Conservation (phyloP, 106 monocot species). For the Phalaenopsis aphrodite region DNA sequence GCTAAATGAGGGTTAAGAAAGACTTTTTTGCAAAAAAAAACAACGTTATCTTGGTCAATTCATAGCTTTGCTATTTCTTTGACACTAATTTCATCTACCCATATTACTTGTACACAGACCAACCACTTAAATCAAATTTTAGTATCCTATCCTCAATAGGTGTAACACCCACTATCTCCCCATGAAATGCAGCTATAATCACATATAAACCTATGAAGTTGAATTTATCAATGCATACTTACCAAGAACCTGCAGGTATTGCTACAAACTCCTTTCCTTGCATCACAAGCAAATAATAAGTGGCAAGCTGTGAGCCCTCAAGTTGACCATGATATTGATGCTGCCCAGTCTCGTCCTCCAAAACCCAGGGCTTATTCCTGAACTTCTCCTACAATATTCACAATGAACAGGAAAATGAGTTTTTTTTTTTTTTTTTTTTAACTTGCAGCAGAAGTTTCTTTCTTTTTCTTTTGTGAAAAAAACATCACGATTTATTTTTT, state of each 20-base stretch:
- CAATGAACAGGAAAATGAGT: background rate
- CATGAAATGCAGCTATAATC: background rate
- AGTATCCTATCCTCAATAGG: background rate
- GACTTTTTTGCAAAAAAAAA: background rate
- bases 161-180: background rate
- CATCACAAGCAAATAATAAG: conserved; percentile 91
- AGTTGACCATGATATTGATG: conserved; percentile 87
- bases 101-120: background rate
- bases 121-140: background rate
- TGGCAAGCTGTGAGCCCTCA: conserved; percentile 88
- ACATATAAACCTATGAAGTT: background rate
- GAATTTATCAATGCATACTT: conserved; percentile 9
- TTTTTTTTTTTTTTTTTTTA: no score
- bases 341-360: conserved; percentile 98
- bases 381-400: conserved; percentile 58
- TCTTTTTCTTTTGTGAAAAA: background rate
- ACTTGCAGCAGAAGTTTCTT: background rate
- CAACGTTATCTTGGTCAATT: background rate
- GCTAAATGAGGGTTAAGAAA: background rate
- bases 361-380: conserved; percentile 90
- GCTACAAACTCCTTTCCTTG: conserved; percentile 98
- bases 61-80: background rate
- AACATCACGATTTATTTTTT: background rate
- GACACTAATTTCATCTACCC: background rate
- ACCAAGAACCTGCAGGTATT: conserved; percentile 96